Conservation (phyloP, 495 filamentous ascomycete genomes). For the Hamigera avellanea region DNA sequence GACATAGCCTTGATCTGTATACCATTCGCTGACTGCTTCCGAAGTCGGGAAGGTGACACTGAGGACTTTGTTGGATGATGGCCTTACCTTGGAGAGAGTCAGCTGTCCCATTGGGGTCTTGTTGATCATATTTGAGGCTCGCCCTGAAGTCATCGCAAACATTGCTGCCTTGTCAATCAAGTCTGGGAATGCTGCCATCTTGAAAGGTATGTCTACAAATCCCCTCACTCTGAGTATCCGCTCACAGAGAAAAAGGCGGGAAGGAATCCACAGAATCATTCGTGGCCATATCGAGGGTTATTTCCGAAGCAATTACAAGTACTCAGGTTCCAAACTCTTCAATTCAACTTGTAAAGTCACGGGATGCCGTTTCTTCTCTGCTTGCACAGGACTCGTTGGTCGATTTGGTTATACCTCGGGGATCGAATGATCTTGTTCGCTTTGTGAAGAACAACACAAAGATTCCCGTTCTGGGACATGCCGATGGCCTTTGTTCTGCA, state of each 20-base stretch:
- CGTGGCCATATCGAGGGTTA: slow-evolving; percentile 71
- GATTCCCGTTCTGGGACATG: slow-evolving; percentile 94
- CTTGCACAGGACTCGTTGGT: slow-evolving; percentile 75
- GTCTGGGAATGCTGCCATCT: slow-evolving; percentile 91
- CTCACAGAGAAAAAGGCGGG: slow-evolving; percentile 42
- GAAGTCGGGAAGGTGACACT: slow-evolving; percentile 77
- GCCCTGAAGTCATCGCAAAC: slow-evolving; percentile 97
- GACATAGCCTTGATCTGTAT: background rate
- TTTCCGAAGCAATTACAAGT: slow-evolving; percentile 63
- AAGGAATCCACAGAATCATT: slow-evolving; percentile 95
- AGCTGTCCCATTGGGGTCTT: slow-evolving; percentile 93
- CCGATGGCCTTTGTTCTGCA: slow-evolving; percentile 84
- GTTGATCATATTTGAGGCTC: slow-evolving; percentile 94
- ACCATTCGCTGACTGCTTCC: slow-evolving; percentile 3
- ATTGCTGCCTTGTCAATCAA: slow-evolving; percentile 96
- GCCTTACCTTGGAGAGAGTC: slow-evolving; percentile 69
- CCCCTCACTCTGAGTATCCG: background rate
- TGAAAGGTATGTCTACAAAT: slow-evolving; percentile 56
- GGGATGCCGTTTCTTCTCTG: slow-evolving; percentile 77
- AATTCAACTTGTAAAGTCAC: slow-evolving; percentile 85
- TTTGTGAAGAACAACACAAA: slow-evolving; percentile 82
- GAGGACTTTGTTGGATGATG: slow-evolving; percentile 80
- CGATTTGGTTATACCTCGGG: slow-evolving; percentile 90
- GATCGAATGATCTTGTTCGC: slow-evolving; percentile 84
- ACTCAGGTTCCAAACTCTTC: slow-evolving; percentile 76